A percentile compares a stretch with the other conserved stretches of the same genome.
Evolutionary conservation across 257 asterid genomes (phyloP).

Genomic region (Orobanche coerulescens): DNA sequence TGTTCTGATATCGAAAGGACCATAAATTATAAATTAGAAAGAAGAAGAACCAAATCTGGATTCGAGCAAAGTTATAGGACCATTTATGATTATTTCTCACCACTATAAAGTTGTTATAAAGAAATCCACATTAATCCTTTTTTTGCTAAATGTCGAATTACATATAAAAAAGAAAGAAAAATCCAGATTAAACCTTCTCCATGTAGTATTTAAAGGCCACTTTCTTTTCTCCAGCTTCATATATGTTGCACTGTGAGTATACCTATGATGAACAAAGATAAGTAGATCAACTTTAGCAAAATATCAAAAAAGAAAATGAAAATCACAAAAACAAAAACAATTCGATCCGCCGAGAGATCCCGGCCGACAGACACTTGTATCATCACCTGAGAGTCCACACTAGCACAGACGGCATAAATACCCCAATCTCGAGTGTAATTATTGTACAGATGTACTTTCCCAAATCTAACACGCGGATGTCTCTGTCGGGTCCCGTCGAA

Average conservation of each 20-base stretch:
- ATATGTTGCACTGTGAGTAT: conserved; percentile 79
- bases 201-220: conserved; percentile 62
- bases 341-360: too few relatives aligned
- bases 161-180: background rate
- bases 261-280: conserved; percentile 30
- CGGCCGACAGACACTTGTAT: too few relatives aligned
- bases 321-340: background rate
- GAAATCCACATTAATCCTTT: too few relatives aligned
- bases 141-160: too few relatives aligned
- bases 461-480: conserved; percentile 93
- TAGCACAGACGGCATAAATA: conserved; percentile 86
- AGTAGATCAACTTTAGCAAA: background rate
- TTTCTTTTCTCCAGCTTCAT: conserved; percentile 86
- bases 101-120: too few relatives aligned
- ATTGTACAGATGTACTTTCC: conserved; percentile 77
- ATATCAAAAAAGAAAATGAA: background rate
- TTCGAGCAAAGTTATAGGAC: too few relatives aligned
- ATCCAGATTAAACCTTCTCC: conserved; percentile 53
- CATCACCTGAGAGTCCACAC: conserved; percentile 83
- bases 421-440: conserved; percentile 74
- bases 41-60: too few relatives aligned
- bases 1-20: too few relatives aligned
- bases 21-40: too few relatives aligned
- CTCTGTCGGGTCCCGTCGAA: conserved; percentile 88
- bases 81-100: too few relatives aligned